A percentile compares a stretch with the other conserved stretches of the same genome.
phyloP scores from a whole-genome alignment of 176 grass and related monocot species.

The maize (Zea mays) region Zm-B73-REFERENCE-NAM-5.0 NC_050097.1:6394501-6395000 shows the following conservation, averaged over 20 bases:
- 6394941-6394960: constrained; percentile 81
- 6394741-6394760: constrained; percentile 98
- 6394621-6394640: constrained; percentile 75
- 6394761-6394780: constrained; percentile 83
- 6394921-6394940: constrained; percentile 91
- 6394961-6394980: constrained; percentile 87
- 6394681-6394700: constrained; percentile 70
- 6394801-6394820: constrained; percentile 96
- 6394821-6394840: constrained; percentile 83
- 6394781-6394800: constrained; percentile 81
- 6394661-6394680: constrained; percentile 82
- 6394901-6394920: constrained; percentile 84
- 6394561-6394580: constrained; percentile 93
- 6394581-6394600: constrained; percentile 91
- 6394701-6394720: constrained; percentile 79
- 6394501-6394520: constrained; percentile 74
- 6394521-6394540: constrained; percentile 77
- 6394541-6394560: constrained; percentile 87
- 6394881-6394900: constrained; percentile 82
- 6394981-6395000: constrained; percentile 68
- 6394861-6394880: constrained; percentile 94
- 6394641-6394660: constrained; percentile 71
- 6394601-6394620: constrained; percentile 85
- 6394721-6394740: constrained; percentile 86
- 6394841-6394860: constrained; percentile 96